phyloP scores from a whole-genome alignment of 495 filamentous ascomycete genomes.

The Pyrenula massariospora region DNA sequence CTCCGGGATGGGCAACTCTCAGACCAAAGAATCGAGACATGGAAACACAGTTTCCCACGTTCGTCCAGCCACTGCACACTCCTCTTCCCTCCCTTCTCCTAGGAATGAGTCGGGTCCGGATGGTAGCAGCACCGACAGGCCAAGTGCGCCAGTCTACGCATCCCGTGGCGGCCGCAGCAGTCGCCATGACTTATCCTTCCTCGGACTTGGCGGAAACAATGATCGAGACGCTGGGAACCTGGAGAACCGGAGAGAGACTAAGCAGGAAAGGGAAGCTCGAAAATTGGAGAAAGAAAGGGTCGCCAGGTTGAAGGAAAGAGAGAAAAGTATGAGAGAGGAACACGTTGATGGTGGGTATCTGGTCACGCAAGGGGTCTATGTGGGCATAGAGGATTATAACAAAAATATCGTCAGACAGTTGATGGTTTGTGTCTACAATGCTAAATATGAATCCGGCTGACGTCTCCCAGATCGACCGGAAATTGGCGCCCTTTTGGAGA shows the following conservation, averaged over 20 bases:
- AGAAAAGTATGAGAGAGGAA: slow-evolving; percentile 87
- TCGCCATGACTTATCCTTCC: slow-evolving; percentile 43
- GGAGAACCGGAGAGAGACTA: slow-evolving; percentile 67
- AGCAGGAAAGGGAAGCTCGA: slow-evolving; percentile 80
- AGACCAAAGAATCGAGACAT: slow-evolving; percentile 46
- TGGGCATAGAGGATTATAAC: slow-evolving; percentile 84
- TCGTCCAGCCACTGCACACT: slow-evolving; percentile 15
- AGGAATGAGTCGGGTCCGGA: slow-evolving; percentile 9
- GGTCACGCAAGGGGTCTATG: slow-evolving; percentile 90
- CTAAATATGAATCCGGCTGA: neutral
- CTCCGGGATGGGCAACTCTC: slow-evolving; percentile 43
- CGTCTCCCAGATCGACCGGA: slow-evolving; percentile 65
- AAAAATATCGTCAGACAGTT: slow-evolving; percentile 83
- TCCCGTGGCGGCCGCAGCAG: slow-evolving; percentile 34
- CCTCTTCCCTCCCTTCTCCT: slow-evolving; percentile 8
- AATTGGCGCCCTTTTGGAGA: slow-evolving; percentile 88
- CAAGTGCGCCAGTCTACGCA: slow-evolving; percentile 8
- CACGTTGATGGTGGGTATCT: slow-evolving; percentile 90
- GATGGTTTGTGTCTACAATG: slow-evolving; percentile 46
- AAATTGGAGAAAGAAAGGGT: slow-evolving; percentile 71
- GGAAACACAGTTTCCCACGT: slow-evolving; percentile 12
- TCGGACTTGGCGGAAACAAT: slow-evolving; percentile 34
- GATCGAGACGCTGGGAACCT: slow-evolving; percentile 28
- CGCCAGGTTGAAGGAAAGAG: slow-evolving; percentile 66
- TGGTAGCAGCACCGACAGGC: slow-evolving; percentile 8